A percentile compares a stretch with the other conserved stretches of the same genome.
phyloP scores from a whole-genome alignment of 169 alveolate species.

The Cryptosporidium baileyi region DNA sequence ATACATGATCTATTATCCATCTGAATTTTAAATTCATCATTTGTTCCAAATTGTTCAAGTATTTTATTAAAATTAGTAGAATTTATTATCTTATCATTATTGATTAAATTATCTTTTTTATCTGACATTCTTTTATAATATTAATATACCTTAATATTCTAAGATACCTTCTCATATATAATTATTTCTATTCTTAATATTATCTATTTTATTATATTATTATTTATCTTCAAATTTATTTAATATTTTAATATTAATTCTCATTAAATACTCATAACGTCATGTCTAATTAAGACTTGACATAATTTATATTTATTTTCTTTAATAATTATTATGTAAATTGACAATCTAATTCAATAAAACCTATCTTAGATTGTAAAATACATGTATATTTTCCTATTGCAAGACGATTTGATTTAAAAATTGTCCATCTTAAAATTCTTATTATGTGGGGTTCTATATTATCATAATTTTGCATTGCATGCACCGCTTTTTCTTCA shows the following conservation, averaged over 20 bases:
- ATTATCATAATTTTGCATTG: neutral
- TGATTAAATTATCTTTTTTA: neutral
- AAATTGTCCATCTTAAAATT: constrained; percentile 42
- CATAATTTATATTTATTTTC: neutral
- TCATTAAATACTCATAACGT: neutral
- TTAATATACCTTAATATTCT: neutral
- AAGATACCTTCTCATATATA: no score
- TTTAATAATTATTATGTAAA: neutral
- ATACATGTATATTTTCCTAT: constrained; percentile 42
- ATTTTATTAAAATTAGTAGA: neutral
- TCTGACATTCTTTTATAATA: neutral
- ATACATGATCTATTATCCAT: constrained; percentile 53
- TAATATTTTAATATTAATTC: neutral
- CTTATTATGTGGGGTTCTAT: constrained; percentile 14
- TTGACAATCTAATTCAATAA: constrained; percentile 12
- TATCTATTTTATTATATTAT: neutral
- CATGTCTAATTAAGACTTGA: constrained; percentile 60
- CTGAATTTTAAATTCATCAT: constrained; percentile 8
- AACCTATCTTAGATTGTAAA: neutral
- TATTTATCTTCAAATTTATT: neutral
- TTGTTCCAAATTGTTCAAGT: constrained; percentile 13
- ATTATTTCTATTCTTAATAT: no score
- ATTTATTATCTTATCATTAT: neutral
- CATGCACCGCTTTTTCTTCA: neutral
- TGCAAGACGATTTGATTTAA: constrained; percentile 45